phyloP scores from a whole-genome alignment of 108 stramenopile species.

The Nitzschia putrida region DNA sequence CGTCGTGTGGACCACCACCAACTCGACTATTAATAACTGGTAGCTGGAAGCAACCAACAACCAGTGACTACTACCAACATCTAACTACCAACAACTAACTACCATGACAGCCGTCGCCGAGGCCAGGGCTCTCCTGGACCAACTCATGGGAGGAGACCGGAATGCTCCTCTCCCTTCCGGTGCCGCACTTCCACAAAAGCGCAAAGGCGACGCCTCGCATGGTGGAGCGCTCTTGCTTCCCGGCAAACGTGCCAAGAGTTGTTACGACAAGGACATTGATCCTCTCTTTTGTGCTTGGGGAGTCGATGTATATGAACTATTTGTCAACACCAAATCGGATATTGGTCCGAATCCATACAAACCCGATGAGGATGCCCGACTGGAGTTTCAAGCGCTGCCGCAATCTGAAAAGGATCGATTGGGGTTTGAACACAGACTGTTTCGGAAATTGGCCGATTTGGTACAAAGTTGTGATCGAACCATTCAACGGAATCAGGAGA shows the following conservation, averaged over 20 bases:
- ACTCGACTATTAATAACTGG: too few species aligned
- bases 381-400: slow-evolving; percentile 63
- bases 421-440: slow-evolving; percentile 73
- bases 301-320: slow-evolving; percentile 84
- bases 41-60: too few species aligned
- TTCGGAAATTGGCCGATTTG: slow-evolving; percentile 71
- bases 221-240: slow-evolving; percentile 42
- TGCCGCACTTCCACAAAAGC: slow-evolving; percentile 45
- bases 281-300: slow-evolving; percentile 91
- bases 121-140: slow-evolving; percentile 76
- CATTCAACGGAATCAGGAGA: slow-evolving; percentile 79
- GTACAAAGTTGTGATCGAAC: slow-evolving; percentile 77
- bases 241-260: slow-evolving; percentile 58
- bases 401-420: slow-evolving; percentile 76
- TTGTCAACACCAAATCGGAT: slow-evolving; percentile 87
- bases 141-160: slow-evolving; percentile 87
- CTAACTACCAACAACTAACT: background rate
- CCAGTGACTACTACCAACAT: background rate
- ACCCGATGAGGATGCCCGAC: slow-evolving; percentile 67
- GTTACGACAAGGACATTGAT: slow-evolving; percentile 81
- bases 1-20: slow-evolving; percentile 8
- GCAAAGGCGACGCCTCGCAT: slow-evolving; percentile 20
- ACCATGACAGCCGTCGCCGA: slow-evolving; percentile 42
- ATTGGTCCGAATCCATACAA: slow-evolving; percentile 71
- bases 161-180: slow-evolving; percentile 70